A percentile compares a stretch with the other conserved stretches of the same genome.
phyloP scores from a whole-genome alignment of 1,284 basidiomycete species.

The Agroathelia rolfsii region DNA sequence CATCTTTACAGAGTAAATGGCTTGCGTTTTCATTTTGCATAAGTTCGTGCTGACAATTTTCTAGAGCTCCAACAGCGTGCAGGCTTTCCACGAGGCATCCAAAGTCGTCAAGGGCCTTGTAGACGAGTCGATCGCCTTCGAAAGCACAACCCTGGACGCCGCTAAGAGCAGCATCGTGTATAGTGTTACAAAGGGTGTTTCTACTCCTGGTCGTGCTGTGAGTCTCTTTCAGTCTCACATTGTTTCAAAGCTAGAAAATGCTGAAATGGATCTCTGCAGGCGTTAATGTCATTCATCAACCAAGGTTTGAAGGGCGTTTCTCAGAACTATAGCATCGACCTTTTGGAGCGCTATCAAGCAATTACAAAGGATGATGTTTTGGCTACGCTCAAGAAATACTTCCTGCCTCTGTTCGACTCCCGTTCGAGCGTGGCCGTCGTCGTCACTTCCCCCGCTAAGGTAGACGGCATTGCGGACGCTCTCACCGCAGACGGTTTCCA shows the following conservation, averaged over 20 bases:
- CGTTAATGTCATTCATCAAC: constrained; percentile 73
- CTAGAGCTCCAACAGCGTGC: constrained; percentile 80
- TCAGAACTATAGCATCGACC: constrained; percentile 62
- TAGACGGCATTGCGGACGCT: constrained; percentile 60
- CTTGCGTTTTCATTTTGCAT: no score
- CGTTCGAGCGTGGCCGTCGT: constrained; percentile 73
- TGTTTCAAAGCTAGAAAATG: neutral
- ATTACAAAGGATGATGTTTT: constrained; percentile 77
- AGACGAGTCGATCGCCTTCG: constrained; percentile 70
- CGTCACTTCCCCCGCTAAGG: constrained; percentile 76
- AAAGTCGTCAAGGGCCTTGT: constrained; percentile 69
- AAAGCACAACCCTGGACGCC: constrained; percentile 79
- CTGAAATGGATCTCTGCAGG: constrained; percentile 32
- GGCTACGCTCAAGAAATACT: constrained; percentile 59
- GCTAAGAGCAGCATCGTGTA: constrained; percentile 91
- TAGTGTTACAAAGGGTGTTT: constrained; percentile 69
- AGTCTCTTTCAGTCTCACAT: constrained; percentile 16
- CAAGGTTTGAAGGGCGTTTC: constrained; percentile 78
- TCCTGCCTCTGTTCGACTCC: constrained; percentile 82
- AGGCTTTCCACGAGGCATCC: constrained; percentile 77
- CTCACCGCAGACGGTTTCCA: constrained; percentile 67
- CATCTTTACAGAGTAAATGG: constrained; percentile 62
- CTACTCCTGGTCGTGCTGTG: constrained; percentile 81
- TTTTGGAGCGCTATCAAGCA: constrained; percentile 70
- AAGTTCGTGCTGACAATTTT: constrained; percentile 5